phyloP scores from a whole-genome alignment of 192 early-diverging fungal species.

The Coemansia sp. region DNA sequence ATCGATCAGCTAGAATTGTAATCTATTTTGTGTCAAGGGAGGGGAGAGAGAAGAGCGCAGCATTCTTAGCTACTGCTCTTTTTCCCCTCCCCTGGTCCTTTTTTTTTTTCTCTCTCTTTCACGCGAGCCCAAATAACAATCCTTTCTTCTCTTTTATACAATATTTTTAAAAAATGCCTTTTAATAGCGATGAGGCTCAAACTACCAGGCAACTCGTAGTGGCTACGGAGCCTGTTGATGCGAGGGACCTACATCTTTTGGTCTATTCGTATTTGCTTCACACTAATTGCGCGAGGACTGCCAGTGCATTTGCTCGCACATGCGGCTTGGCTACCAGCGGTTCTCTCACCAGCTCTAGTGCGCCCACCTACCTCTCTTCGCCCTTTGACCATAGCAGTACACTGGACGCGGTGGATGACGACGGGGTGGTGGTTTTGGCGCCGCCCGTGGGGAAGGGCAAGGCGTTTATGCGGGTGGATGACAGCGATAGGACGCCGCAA shows the following conservation, averaged over 20 bases:
- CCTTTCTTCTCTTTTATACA: not conserved
- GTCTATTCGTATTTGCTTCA: constrained; percentile 49
- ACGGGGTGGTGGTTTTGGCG: not conserved
- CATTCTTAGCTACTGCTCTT: constrained; percentile 1
- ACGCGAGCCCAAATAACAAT: not conserved
- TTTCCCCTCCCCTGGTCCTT: not conserved
- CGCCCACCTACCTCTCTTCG: constrained; percentile 27
- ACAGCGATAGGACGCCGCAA: not conserved
- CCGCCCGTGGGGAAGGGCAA: not conserved
- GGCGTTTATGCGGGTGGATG: not conserved
- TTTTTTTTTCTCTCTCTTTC: not conserved
- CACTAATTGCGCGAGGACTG: constrained; percentile 45
- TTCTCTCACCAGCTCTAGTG: constrained; percentile 5
- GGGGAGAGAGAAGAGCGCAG: not conserved
- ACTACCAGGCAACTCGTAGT: not conserved
- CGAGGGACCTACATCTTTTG: constrained; percentile 36
- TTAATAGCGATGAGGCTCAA: not conserved
- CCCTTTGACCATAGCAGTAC: not conserved
- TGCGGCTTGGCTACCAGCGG: constrained; percentile 34
- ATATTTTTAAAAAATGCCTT: not conserved
- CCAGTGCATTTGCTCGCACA: constrained; percentile 44
- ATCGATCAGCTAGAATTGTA: not conserved
- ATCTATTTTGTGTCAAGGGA: not conserved
- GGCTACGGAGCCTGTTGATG: constrained; percentile 20
- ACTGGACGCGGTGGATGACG: not conserved